Evolutionary conservation across 768 basidiomycete genomes (phyloP).

Genomic region (Candolleomyces eurysporus): DNA sequence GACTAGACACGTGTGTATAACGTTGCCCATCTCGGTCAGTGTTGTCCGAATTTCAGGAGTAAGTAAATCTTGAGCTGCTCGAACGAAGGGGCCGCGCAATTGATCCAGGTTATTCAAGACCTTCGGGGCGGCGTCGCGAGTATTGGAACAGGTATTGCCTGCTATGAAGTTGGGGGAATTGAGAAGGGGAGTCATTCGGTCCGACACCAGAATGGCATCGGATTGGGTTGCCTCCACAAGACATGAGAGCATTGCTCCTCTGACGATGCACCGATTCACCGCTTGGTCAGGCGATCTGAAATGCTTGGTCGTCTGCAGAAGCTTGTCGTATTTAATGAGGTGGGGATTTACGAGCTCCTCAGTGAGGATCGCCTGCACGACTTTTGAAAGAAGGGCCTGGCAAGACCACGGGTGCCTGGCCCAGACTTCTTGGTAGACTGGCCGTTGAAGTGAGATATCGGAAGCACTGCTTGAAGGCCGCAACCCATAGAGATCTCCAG

Average conservation of each 20-base stretch:
- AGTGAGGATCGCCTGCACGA: background rate
- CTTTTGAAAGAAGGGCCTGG: background rate
- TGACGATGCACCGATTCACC: background rate
- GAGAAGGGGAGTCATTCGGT: background rate
- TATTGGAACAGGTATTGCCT: background rate
- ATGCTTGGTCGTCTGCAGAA: background rate
- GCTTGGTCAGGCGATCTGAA: background rate
- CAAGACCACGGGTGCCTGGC: background rate
- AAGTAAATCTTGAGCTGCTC: background rate
- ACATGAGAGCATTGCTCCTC: background rate
- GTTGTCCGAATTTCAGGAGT: background rate
- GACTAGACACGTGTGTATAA: background rate
- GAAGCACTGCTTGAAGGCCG: background rate
- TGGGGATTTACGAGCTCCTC: background rate
- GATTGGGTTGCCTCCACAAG: background rate
- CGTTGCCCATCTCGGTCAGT: background rate
- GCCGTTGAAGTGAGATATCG: background rate
- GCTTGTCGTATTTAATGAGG: background rate
- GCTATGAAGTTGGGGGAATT: background rate
- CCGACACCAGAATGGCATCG: background rate
- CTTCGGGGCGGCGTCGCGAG: background rate
- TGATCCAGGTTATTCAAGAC: background rate
- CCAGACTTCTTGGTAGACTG: background rate
- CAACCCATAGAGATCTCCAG: background rate
- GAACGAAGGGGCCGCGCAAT: background rate